Conservation (phyloP, 2,329 filamentous ascomycete genomes). For the Amylocarpus encephaloides region DNA sequence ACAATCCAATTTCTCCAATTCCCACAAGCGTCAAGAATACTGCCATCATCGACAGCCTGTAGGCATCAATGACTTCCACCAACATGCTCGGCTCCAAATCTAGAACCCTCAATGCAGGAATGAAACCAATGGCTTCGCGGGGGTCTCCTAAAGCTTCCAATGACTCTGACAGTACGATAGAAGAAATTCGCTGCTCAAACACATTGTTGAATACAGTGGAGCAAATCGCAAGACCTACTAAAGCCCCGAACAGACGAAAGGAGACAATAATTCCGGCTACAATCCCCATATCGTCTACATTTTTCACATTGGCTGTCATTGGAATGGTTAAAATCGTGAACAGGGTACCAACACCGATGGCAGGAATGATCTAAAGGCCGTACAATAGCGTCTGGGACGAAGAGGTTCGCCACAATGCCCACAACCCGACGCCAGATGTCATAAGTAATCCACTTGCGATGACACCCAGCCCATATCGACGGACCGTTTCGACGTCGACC, state of each 20-base stretch:
- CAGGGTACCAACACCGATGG: constrained; percentile 24
- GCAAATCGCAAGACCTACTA: constrained; percentile 33
- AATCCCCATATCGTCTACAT: constrained; percentile 33
- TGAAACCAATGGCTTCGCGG: constrained; percentile 7
- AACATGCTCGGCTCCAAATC: neutral
- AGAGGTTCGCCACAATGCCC: neutral
- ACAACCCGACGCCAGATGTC: neutral
- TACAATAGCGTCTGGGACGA: constrained; percentile 6
- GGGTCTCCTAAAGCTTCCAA: neutral
- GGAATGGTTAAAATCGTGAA: constrained; percentile 19
- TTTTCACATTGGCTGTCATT: constrained; percentile 31
- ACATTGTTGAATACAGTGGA: constrained; percentile 33
- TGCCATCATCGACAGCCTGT: neutral
- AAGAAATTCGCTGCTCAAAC: constrained; percentile 14
- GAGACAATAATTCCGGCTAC: constrained; percentile 32
- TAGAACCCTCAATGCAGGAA: constrained; percentile 6
- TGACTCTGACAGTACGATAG: neutral
- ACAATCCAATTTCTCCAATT: neutral
- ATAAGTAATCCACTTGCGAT: neutral
- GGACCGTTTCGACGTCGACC: neutral
- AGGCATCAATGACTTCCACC: constrained; percentile 1
- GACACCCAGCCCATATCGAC: neutral
- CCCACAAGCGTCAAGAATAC: constrained; percentile 1
- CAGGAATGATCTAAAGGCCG: constrained; percentile 28
- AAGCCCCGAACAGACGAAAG: constrained; percentile 34